Conservation (phyloP, 2,329 filamentous ascomycete genomes). For the Epicoccum sorghinum region DNA sequence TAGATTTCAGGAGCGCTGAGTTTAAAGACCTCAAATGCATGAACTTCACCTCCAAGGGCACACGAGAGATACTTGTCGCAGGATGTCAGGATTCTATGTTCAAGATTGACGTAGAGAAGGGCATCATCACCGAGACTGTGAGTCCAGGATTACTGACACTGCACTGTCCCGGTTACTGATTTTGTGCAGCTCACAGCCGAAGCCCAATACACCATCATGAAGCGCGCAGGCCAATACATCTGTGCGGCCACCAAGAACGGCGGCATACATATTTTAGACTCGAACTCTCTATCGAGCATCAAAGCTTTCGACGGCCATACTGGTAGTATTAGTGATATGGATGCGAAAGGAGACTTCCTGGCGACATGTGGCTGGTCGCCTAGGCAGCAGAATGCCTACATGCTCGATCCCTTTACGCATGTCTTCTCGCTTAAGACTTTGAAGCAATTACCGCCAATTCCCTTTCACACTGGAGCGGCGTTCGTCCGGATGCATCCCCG, state of each 20-base stretch:
- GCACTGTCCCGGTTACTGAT: conserved; percentile 29
- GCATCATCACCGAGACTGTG: conserved; percentile 51
- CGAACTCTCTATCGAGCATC: conserved; percentile 75
- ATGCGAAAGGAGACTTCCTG: conserved; percentile 91
- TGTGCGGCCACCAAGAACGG: conserved; percentile 88
- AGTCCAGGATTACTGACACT: conserved; percentile 2
- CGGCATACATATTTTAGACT: conserved; percentile 83
- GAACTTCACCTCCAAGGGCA: conserved; percentile 89
- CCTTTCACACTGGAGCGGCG: conserved; percentile 88
- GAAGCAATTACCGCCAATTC: conserved; percentile 84
- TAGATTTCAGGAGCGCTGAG: conserved; percentile 63
- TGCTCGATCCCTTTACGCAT: conserved; percentile 91
- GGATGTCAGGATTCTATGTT: conserved; percentile 89
- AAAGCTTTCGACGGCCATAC: conserved; percentile 92
- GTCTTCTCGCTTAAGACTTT: conserved; percentile 95
- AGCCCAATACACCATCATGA: conserved; percentile 89
- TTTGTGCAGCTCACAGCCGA: conserved; percentile 67
- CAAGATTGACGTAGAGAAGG: conserved; percentile 68
- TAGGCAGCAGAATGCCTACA: conserved; percentile 77
- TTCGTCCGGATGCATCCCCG: conserved; percentile 96
- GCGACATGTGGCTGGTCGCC: conserved; percentile 94
- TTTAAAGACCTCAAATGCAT: conserved; percentile 93
- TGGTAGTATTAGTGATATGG: conserved; percentile 92
- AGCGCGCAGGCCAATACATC: conserved; percentile 80
- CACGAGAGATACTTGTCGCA: conserved; percentile 82